Conservation (phyloP, 345 rosid genomes). For the Eutrema heterophyllum region DNA sequence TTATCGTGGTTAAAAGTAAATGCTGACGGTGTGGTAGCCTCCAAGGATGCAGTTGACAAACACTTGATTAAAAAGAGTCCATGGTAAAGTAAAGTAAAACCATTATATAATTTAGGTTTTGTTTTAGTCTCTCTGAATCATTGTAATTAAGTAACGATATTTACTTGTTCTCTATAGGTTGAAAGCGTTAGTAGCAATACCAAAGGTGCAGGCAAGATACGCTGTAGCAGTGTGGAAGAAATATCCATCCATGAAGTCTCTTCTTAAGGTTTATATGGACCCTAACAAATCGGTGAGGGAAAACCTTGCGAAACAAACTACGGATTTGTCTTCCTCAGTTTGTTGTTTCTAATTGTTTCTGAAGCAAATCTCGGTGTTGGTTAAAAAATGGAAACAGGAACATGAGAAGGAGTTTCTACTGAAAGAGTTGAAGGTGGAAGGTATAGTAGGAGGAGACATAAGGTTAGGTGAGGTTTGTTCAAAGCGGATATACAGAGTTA, state of each 20-base stretch:
- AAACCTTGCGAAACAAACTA: background rate
- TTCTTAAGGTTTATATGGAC: no score
- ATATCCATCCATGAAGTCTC: no score
- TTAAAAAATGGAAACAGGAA: constrained; percentile 39
- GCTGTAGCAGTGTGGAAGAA: no score
- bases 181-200: no score
- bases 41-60: constrained; percentile 45
- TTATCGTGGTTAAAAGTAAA: constrained; percentile 60
- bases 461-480: constrained; percentile 80
- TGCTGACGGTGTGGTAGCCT: constrained; percentile 64
- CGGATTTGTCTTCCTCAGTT: background rate
- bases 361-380: background rate
- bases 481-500: constrained; percentile 69
- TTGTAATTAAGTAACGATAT: no score
- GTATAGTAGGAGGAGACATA: constrained; percentile 54
- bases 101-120: no score
- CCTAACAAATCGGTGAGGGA: no score
- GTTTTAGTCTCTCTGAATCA: no score
- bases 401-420: constrained; percentile 83
- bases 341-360: background rate
- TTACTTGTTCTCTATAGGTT: no score
- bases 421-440: constrained; percentile 69
- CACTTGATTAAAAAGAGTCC: no score
- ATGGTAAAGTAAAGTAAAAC: no score
- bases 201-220: no score